These are phyloP conservation scores for Capronia americana DNA, from an alignment of 2,329 filamentous ascomycete species.

Conservation along the genomic window DNA sequence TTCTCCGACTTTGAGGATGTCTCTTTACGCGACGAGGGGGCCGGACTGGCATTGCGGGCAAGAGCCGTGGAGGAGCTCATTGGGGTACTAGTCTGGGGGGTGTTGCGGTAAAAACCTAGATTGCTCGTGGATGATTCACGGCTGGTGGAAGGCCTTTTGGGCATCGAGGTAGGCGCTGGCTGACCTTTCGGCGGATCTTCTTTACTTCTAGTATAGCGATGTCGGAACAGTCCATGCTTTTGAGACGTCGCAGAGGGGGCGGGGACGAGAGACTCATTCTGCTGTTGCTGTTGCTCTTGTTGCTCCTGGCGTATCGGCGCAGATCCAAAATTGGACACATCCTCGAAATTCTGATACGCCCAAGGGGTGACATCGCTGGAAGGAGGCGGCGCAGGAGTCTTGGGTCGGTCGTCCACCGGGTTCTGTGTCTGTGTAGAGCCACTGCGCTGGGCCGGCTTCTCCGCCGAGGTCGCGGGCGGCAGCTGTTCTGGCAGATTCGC, in stretches of 20 bases:
- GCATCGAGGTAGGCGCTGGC: slow-evolving; percentile 53
- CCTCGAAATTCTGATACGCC: slow-evolving; percentile 85
- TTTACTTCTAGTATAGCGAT: slow-evolving; percentile 63
- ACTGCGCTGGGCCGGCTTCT: slow-evolving; percentile 65
- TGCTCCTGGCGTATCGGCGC: slow-evolving; percentile 40
- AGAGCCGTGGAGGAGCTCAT: slow-evolving; percentile 58
- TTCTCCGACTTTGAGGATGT: slow-evolving; percentile 48
- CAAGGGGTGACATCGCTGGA: slow-evolving; percentile 96
- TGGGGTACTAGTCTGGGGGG: slow-evolving; percentile 57
- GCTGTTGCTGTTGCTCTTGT: slow-evolving; percentile 52
- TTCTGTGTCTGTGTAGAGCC: slow-evolving; percentile 78
- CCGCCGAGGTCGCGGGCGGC: slow-evolving; percentile 65
- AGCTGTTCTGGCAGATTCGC: slow-evolving; percentile 63
- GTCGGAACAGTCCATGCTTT: slow-evolving; percentile 47
- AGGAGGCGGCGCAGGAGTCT: slow-evolving; percentile 71
- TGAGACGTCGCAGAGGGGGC: slow-evolving; percentile 64
- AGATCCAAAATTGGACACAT: slow-evolving; percentile 43
- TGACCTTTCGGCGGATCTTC: slow-evolving; percentile 58
- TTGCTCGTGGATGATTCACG: slow-evolving; percentile 73
- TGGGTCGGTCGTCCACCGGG: slow-evolving; percentile 49
- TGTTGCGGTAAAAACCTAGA: slow-evolving; percentile 57
- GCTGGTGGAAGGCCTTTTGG: slow-evolving; percentile 73
- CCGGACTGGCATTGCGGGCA: slow-evolving; percentile 79
- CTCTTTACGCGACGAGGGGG: slow-evolving; percentile 67
- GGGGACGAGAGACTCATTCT: slow-evolving; percentile 58